A percentile compares a stretch with the other conserved stretches of the same genome.
These are phyloP conservation scores for Zymoseptoria pseudotritici DNA, from an alignment of 2,329 filamentous ascomycete genomes.

Conservation along the genomic window DNA sequence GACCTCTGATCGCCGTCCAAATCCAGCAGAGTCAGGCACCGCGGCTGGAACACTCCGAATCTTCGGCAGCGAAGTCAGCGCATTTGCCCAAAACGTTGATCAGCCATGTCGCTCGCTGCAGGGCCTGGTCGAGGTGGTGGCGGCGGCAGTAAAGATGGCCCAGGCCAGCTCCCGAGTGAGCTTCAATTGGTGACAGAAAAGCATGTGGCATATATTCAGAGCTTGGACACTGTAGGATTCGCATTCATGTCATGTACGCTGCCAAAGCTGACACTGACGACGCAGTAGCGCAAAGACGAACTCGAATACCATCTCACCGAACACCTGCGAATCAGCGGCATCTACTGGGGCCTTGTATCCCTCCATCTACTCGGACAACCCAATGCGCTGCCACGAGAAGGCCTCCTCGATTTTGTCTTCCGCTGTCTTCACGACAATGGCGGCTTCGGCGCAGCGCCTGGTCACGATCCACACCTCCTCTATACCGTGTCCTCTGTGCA, in stretches of 20 bases:
- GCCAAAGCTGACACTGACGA: slow-evolving; percentile 33
- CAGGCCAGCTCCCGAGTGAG: slow-evolving; percentile 35
- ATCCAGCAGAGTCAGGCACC: not conserved
- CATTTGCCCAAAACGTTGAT: not conserved
- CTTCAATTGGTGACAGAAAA: slow-evolving; percentile 50
- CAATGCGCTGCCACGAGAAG: slow-evolving; percentile 69
- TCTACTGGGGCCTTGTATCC: slow-evolving; percentile 93
- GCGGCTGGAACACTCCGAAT: not conserved
- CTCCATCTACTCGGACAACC: slow-evolving; percentile 77
- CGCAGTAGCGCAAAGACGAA: slow-evolving; percentile 70
- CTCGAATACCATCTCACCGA: slow-evolving; percentile 98
- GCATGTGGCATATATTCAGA: slow-evolving; percentile 90
- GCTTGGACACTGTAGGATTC: slow-evolving; percentile 68
- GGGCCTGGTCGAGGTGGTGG: slow-evolving; percentile 50
- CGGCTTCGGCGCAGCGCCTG: slow-evolving; percentile 88
- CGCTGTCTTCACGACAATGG: slow-evolving; percentile 86
- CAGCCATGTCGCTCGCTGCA: slow-evolving; percentile 51
- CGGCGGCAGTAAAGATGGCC: slow-evolving; percentile 16
- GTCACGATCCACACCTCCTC: slow-evolving; percentile 91
- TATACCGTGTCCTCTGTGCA: slow-evolving; percentile 94
- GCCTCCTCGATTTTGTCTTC: slow-evolving; percentile 86
- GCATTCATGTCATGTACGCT: slow-evolving; percentile 2
- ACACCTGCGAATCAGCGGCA: slow-evolving; percentile 86
- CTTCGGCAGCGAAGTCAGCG: not conserved
- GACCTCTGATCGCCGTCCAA: not conserved